phyloP scores from a whole-genome alignment of 2,329 filamentous ascomycete genomes.

The Dichotomopilus funicola region DNA sequence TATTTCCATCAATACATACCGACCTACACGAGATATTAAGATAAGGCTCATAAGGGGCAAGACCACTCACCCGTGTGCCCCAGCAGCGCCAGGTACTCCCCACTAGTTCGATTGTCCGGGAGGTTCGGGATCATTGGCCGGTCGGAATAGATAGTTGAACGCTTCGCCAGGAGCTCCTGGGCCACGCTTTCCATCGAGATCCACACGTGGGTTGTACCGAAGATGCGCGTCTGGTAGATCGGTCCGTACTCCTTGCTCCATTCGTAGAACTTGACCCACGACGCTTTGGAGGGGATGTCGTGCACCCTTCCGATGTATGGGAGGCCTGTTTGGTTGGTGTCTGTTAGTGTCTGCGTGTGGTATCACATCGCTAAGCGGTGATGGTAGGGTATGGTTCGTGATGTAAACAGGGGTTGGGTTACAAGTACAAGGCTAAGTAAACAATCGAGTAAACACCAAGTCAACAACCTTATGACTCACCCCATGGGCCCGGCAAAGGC shows the following conservation, averaged over 20 bases:
- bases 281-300: constrained; percentile 35
- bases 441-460: no score
- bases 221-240: constrained; percentile 42
- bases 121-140: constrained; percentile 41
- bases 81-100: constrained; percentile 40
- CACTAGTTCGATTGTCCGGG: constrained; percentile 41
- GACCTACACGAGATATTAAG: no score
- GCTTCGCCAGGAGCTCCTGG: constrained; percentile 37
- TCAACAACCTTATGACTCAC: constrained; percentile 14
- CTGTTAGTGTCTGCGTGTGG: no score
- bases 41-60: no score
- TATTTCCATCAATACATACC: no score
- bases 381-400: no score
- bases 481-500: constrained; percentile 27
- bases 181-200: constrained; percentile 42
- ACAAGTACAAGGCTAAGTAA: no score
- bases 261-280: constrained; percentile 44
- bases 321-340: constrained; percentile 27
- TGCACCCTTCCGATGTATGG: constrained; percentile 41
- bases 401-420: no score
- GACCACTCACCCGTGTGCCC: constrained; percentile 36
- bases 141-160: constrained; percentile 41
- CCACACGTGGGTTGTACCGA: constrained; percentile 42
- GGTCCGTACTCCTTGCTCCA: constrained; percentile 42
- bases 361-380: no score